These are phyloP conservation scores for Corchorus capsularis DNA, from an alignment of 345 rosid species.

Conservation along the genomic window DNA sequence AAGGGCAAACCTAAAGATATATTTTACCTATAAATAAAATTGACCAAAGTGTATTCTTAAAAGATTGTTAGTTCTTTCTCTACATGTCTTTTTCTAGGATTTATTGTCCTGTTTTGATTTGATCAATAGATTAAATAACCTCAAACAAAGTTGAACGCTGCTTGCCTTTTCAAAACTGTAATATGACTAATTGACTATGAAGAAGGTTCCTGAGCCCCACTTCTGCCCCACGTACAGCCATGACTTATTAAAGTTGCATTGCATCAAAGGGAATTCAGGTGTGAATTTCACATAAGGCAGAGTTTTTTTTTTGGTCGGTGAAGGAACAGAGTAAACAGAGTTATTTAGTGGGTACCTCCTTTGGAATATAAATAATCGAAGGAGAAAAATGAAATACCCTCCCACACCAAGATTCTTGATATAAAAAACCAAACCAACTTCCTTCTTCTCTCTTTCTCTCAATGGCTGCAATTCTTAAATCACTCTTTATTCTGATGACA, in stretches of 20 bases:
- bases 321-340: background rate
- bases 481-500: conserved; percentile 13
- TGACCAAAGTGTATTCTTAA: background rate
- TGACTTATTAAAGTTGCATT: background rate
- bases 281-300: background rate
- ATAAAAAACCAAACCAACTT: background rate
- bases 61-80: background rate
- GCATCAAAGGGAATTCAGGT: background rate
- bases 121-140: too few relatives aligned
- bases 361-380: background rate
- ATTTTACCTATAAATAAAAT: background rate
- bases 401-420: background rate
- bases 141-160: too few relatives aligned
- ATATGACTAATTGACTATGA: too few relatives aligned
- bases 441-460: background rate
- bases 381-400: background rate
- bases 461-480: background rate
- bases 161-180: too few relatives aligned
- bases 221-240: background rate
- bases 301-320: too few relatives aligned
- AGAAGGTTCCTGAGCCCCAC: background rate
- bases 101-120: background rate
- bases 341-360: background rate
- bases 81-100: background rate
- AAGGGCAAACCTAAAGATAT: background rate